Percentiles rank a stretch among this genome's conserved stretches.
Evolutionary conservation across 2,329 filamentous ascomycete species (phyloP).

Genomic region (Colletotrichum costaricense): DNA sequence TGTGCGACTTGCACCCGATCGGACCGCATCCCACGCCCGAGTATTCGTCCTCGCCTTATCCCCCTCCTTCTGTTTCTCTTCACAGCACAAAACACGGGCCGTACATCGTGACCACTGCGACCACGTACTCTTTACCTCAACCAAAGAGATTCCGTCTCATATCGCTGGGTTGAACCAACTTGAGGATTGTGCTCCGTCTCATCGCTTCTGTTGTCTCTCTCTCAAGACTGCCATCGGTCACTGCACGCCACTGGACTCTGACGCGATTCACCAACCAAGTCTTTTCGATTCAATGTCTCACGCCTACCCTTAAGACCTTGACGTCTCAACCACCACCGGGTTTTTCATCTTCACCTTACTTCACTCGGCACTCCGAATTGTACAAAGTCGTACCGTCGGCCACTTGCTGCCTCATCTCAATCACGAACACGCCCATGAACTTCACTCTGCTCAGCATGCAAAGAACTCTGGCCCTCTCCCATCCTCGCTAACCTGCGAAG

Average conservation of each 20-base stretch:
- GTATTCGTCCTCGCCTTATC: background rate
- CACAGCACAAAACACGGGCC: background rate
- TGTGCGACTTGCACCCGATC: slow-evolving; percentile 27
- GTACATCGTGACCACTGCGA: slow-evolving; percentile 18
- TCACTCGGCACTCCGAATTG: background rate
- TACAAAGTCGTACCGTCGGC: background rate
- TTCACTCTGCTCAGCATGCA: slow-evolving; percentile 34
- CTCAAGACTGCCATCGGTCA: background rate
- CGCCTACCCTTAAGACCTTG: slow-evolving; percentile 14
- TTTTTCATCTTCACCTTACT: background rate
- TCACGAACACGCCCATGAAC: slow-evolving; percentile 16
- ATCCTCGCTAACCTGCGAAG: slow-evolving; percentile 32
- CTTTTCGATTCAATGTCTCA: slow-evolving; percentile 31
- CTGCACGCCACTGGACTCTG: slow-evolving; percentile 2
- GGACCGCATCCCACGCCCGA: slow-evolving; percentile 15
- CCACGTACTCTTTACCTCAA: background rate
- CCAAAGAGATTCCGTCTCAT: slow-evolving; percentile 4
- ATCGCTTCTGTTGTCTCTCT: slow-evolving; percentile 9
- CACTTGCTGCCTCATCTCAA: background rate
- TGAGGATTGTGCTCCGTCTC: slow-evolving; percentile 20
- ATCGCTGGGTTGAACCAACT: background rate
- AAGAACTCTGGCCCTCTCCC: slow-evolving; percentile 5
- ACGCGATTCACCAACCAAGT: slow-evolving; percentile 25
- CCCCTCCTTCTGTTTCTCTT: background rate
- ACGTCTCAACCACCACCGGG: background rate